A percentile compares a stretch with the other conserved stretches of the same genome.
These are phyloP conservation scores for Colletotrichum lindemuthianum DNA, from an alignment of 2,329 filamentous ascomycete genomes.

Conservation along the genomic window DNA sequence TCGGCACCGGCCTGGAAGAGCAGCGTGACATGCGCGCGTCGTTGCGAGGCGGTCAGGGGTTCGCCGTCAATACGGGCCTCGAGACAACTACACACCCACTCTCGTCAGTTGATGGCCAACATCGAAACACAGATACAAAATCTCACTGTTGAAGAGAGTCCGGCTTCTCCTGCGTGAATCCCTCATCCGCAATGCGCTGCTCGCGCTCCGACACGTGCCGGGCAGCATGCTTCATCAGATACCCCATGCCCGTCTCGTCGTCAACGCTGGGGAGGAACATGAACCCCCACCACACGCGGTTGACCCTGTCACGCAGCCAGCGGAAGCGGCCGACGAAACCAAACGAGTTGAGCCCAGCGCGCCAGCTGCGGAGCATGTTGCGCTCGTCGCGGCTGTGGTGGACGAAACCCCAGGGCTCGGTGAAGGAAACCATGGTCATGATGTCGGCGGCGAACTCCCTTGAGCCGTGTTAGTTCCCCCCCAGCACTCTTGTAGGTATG, in stretches of 20 bases:
- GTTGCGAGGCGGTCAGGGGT: slow-evolving; percentile 11
- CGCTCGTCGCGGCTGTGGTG: slow-evolving; percentile 24
- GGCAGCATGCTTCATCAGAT: slow-evolving; percentile 24
- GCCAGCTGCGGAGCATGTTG: slow-evolving; percentile 22
- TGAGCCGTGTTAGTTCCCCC: not conserved
- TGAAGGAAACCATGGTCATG: slow-evolving; percentile 27
- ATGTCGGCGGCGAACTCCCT: slow-evolving; percentile 27
- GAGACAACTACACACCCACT: not conserved
- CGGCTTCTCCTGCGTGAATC: slow-evolving; percentile 10
- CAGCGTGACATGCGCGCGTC: slow-evolving; percentile 21
- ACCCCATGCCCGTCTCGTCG: slow-evolving; percentile 26
- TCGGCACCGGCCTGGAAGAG: slow-evolving; percentile 27
- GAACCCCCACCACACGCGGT: not conserved
- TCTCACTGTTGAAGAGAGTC: slow-evolving; percentile 20
- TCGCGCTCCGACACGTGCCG: slow-evolving; percentile 14
- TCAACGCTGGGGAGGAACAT: slow-evolving; percentile 8
- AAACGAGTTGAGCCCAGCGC: slow-evolving; percentile 9
- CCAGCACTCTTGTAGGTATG: not conserved
- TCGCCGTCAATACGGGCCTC: slow-evolving; percentile 21
- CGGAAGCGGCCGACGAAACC: slow-evolving; percentile 21
- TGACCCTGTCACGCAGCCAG: slow-evolving; percentile 13
- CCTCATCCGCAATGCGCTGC: slow-evolving; percentile 10
- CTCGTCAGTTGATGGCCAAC: no score
- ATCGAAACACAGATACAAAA: not conserved
- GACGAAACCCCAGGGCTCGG: slow-evolving; percentile 24